Evolutionary conservation across 2,329 filamentous ascomycete genomes (phyloP), one percentile per base, ranked within the genome.

Genomic region (Penicillium sp.): DNA sequence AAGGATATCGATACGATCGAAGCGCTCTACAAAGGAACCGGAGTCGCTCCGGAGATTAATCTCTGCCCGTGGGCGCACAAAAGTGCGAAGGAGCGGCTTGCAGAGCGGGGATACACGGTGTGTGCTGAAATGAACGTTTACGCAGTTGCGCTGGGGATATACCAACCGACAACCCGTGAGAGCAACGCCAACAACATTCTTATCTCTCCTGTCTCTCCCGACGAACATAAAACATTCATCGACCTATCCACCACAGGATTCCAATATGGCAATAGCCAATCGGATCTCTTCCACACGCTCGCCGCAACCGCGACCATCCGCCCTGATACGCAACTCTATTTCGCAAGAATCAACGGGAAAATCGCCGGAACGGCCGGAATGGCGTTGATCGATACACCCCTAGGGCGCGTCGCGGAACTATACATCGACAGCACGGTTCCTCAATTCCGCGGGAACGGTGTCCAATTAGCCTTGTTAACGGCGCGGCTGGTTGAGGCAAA

Each of bases 391-490:
- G 56, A 64, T n/a, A 66, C 66, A 7, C 38, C 59, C 8, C 44
- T 56, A 26, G 64, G 67, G 6, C n/a, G 48, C 4, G 63, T 69
- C 1, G 66, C 64, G 7, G 64, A 68, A 44, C 58, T 69, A 1
- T 68, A 69, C 38, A 63, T 69, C 11, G 66, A 67, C 26, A 68
- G 64, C 56, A 69, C 66, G 13, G 44, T 56, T 13, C 60, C 63
- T 1, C 46, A 49, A 15, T 66, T 62, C 46, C 64, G 64, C 3
- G 66, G 67, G 2, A 60, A 58, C 11, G 67, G 66, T 31, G 58
- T 68, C 9, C 67, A 69, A 23, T 19, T 29, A 11, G 64, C 66
- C 3, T 47, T 69, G 6, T 60, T 69, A 8, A 58, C 56, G 3
- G 62, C 63, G 2, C 61, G 67, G 9, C 51, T 69, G 2, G 49